Evolutionary conservation across 106 monocot species (phyloP).

Genomic region (Dactylorhiza incarnata): DNA sequence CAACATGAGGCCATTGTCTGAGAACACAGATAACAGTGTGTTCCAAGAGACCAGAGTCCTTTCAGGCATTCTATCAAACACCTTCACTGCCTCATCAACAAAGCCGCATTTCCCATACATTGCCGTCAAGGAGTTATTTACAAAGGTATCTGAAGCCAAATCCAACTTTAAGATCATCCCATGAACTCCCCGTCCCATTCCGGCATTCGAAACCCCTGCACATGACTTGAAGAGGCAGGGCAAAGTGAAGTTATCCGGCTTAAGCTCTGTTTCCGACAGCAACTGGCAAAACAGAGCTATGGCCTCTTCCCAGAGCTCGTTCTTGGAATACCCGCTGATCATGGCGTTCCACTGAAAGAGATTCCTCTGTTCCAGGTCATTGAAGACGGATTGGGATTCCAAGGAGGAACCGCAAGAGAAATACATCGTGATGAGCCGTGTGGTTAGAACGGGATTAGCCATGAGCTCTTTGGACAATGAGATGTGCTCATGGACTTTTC

Average conservation of each 20-base stretch:
- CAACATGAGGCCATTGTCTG: constrained; percentile 21
- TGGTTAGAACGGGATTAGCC: constrained; percentile 35
- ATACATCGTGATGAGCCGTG: constrained; percentile 53
- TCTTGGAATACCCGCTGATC: constrained; percentile 39
- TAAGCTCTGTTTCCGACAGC: constrained; percentile 21
- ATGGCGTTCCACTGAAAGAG: constrained; percentile 66
- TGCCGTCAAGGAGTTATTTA: constrained; percentile 42
- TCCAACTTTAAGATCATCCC: constrained; percentile 37
- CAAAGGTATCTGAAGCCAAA: constrained; percentile 24
- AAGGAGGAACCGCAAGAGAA: constrained; percentile 26
- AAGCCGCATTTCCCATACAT: constrained; percentile 53
- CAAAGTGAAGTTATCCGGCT: constrained; percentile 56
- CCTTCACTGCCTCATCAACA: constrained; percentile 22
- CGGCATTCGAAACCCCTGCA: constrained; percentile 15
- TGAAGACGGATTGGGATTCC: constrained; percentile 34
- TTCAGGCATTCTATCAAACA: constrained; percentile 14
- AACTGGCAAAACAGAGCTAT: constrained; percentile 18
- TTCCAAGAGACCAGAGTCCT: constrained; percentile 43
- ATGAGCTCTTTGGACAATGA: constrained; percentile 17
- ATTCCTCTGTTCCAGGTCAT: constrained; percentile 18
- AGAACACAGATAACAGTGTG: constrained; percentile 22
- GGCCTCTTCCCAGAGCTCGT: constrained; percentile 32
- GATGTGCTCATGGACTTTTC: constrained; percentile 26
- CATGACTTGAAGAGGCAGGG: constrained; percentile 61
- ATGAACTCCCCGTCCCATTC: constrained; percentile 28